Evolutionary conservation across 2,329 filamentous ascomycete genomes (phyloP).

Genomic region (Thelonectria discophora): DNA sequence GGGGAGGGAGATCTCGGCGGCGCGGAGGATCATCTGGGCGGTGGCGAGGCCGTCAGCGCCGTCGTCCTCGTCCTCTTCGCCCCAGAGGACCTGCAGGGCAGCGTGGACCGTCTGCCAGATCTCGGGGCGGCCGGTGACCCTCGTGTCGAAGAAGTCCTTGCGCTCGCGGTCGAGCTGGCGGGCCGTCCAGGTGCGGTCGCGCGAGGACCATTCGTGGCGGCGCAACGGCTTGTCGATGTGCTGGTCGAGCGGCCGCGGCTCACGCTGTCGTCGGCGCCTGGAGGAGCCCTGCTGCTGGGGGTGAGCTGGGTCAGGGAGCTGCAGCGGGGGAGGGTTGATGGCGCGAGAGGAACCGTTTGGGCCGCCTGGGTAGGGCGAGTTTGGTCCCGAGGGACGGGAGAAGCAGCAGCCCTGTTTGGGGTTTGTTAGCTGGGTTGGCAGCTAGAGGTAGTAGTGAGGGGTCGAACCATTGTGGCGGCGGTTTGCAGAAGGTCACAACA

Average conservation of each 20-base stretch:
- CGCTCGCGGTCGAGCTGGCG: constrained; percentile 74
- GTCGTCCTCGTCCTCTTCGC: constrained; percentile 52
- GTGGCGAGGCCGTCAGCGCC: constrained; percentile 62
- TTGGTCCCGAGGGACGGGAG: constrained; percentile 60
- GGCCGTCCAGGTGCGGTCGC: constrained; percentile 74
- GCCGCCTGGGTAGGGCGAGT: constrained; percentile 63
- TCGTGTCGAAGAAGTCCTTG: constrained; percentile 87
- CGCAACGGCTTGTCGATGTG: constrained; percentile 77
- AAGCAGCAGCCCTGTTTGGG: constrained; percentile 65
- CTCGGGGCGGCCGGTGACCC: constrained; percentile 79
- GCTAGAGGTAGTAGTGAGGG: not conserved
- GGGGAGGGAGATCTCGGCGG: constrained; percentile 78
- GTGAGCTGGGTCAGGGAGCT: constrained; percentile 44
- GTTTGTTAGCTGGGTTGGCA: constrained; percentile 29
- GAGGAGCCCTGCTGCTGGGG: constrained; percentile 34
- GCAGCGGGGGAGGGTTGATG: constrained; percentile 57
- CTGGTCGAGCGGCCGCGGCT: constrained; percentile 60
- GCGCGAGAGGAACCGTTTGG: constrained; percentile 62
- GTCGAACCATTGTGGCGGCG: constrained; percentile 35
- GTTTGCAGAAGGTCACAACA: constrained; percentile 8
- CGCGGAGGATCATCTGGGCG: constrained; percentile 83
- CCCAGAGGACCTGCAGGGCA: constrained; percentile 73
- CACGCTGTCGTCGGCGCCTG: constrained; percentile 46
- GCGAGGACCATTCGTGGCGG: constrained; percentile 71
- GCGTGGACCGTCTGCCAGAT: constrained; percentile 81